Evolutionary conservation across 139 green algal species (phyloP), one percentile per base, ranked within the genome.

Genomic region (Asterochloris erici): DNA sequence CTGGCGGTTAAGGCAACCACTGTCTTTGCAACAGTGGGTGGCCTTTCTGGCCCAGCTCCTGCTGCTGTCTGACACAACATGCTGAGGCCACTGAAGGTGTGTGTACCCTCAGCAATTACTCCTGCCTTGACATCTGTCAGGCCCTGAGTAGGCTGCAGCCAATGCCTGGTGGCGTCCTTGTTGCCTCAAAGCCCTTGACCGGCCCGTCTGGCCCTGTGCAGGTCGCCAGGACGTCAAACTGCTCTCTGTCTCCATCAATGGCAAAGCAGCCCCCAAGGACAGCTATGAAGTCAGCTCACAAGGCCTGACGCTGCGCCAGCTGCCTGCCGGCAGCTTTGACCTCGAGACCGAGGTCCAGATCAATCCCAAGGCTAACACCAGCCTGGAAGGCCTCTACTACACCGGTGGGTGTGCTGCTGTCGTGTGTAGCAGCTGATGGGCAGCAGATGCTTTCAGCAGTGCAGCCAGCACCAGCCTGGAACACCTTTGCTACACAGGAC

Each of bases 361-460:
- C 82, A 92, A 96, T 79, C 95, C 96, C 0, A 91, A 98, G 76
- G 93, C 98, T 76, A 99, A 99, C 90, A 96, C 93, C 13, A 82
- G 87, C 63, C 91, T 99, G 79, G 97, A 99, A 87, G 97, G 97
- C 0, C 91, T 83, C 28, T 86, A 87, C 79, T 84, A 84, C 68
- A 79, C 81, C 26, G 77, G 70, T 74, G 61, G 38, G 38, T 54
- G 2, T 54, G 38, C 38, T 54, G 38, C 38, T 54, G 38, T 54
- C 6, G 38, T 54, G 38, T 54, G 6, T 6, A 73, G 21, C 66
- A 12, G 38, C 38, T 6, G 38, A 2, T 54, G 38, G 38, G 38
- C 38, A 54, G 38, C 38, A 54, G 38, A 54, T 54, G 38, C 38
- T 54, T 2, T 54, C 38, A 54, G 38, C 38, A 54, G 38, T 54